Conservation (phyloP, 2,329 filamentous ascomycete genomes). For the Cladosporium austrohemisphaericum region DNA sequence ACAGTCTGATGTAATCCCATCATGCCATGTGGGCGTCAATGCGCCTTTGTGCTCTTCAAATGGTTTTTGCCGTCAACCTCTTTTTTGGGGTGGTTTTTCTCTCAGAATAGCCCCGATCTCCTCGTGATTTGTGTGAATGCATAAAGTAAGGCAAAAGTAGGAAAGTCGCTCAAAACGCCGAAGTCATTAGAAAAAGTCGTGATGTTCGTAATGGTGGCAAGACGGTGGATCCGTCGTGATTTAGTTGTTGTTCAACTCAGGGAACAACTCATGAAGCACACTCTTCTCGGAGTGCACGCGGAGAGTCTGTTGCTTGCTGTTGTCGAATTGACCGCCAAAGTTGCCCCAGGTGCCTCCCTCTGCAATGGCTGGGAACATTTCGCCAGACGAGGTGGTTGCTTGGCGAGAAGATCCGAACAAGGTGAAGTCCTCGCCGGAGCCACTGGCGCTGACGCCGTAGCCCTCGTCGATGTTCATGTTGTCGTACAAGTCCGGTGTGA, state of each 20-base stretch:
- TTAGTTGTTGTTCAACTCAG: constrained; percentile 22
- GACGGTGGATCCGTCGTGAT: too few species aligned
- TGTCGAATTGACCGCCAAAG: constrained; percentile 35
- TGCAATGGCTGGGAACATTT: constrained; percentile 30
- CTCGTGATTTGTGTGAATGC: too few species aligned
- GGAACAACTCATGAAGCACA: constrained; percentile 28
- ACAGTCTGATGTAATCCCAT: too few species aligned
- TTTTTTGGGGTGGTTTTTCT: too few species aligned
- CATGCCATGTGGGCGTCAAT: too few species aligned
- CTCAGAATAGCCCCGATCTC: too few species aligned
- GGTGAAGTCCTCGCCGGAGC: constrained; percentile 55
- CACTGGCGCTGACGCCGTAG: constrained; percentile 7
- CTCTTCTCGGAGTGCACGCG: constrained; percentile 24
- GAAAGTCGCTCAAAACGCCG: constrained; percentile 10
- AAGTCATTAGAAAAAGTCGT: background rate
- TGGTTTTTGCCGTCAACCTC: too few species aligned
- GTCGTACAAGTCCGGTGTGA: constrained; percentile 43
- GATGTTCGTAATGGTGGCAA: constrained; percentile 7
- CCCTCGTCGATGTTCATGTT: constrained; percentile 58
- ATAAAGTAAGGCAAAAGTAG: constrained; percentile 2
- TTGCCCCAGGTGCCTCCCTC: constrained; percentile 35
- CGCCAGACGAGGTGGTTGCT: constrained; percentile 19
- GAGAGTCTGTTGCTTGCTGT: constrained; percentile 18
- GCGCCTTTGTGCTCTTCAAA: too few species aligned
- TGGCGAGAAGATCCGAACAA: constrained; percentile 47